These are phyloP conservation scores for Zymoseptoria tritici DNA, from an alignment of 2,329 filamentous ascomycete genomes.

Conservation along the genomic window DNA sequence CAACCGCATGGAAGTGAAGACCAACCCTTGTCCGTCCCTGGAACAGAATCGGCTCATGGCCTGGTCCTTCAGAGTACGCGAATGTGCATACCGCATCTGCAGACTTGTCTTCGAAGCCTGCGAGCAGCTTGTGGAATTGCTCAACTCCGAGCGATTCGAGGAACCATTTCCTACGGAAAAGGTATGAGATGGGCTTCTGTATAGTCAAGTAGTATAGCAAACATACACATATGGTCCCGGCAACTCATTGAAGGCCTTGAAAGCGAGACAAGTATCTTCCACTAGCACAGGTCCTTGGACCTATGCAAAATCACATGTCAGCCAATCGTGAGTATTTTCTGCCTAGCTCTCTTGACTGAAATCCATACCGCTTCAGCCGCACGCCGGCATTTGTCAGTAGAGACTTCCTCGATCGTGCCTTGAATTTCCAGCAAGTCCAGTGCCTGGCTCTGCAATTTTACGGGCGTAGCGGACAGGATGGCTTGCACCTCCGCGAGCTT, in stretches of 20 bases:
- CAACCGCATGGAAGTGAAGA: slow-evolving; percentile 6
- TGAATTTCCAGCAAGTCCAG: slow-evolving; percentile 86
- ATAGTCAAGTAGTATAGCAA: neutral
- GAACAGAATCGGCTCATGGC: slow-evolving; percentile 76
- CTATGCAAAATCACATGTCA: slow-evolving; percentile 37
- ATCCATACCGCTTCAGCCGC: slow-evolving; percentile 66
- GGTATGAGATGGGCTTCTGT: neutral
- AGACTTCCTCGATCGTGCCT: slow-evolving; percentile 86
- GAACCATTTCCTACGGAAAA: slow-evolving; percentile 75
- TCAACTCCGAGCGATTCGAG: slow-evolving; percentile 72
- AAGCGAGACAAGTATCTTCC: slow-evolving; percentile 92
- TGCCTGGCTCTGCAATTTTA: slow-evolving; percentile 65
- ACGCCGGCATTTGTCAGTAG: slow-evolving; percentile 73
- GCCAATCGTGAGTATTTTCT: neutral
- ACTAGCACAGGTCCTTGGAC: slow-evolving; percentile 81
- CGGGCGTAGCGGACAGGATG: slow-evolving; percentile 63
- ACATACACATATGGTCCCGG: slow-evolving; percentile 92
- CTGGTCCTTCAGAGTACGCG: slow-evolving; percentile 80
- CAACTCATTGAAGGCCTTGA: slow-evolving; percentile 80
- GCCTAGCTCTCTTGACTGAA: neutral
- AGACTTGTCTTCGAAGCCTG: slow-evolving; percentile 81
- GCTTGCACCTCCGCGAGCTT: slow-evolving; percentile 85
- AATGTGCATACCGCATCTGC: slow-evolving; percentile 95
- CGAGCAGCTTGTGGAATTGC: slow-evolving; percentile 83
- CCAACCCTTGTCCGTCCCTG: slow-evolving; percentile 77